Percentiles rank a stretch among this genome's conserved stretches.
Conservation (phyloP, 179 eudicot species). For the Camellia oleifera region DNA sequence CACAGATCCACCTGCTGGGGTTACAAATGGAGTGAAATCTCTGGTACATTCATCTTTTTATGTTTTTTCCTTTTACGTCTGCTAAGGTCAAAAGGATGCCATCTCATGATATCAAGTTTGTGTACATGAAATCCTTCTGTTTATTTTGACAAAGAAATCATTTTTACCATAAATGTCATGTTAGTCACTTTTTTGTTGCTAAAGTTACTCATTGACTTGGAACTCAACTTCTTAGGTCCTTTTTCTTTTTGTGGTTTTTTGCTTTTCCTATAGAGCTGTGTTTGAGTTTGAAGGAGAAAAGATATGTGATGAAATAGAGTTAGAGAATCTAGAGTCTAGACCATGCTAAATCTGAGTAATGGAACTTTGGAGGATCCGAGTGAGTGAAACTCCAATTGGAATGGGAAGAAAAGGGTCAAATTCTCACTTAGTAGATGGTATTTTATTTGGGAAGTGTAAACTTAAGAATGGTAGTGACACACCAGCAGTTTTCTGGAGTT, state of each 20-base stretch:
- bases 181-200: neutral
- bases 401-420: neutral
- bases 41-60: slow-evolving; percentile 22
- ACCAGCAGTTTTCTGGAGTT: neutral
- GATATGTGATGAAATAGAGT: neutral
- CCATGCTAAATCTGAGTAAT: neutral
- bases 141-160: neutral
- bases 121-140: neutral
- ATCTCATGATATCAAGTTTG: neutral
- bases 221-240: neutral
- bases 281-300: neutral
- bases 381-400: neutral
- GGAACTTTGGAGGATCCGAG: neutral
- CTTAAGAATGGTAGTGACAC: neutral
- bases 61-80: neutral
- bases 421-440: neutral
- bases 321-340: neutral
- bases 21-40: slow-evolving; percentile 46
- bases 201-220: too few species aligned
- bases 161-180: neutral
- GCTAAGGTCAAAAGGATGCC: slow-evolving; percentile 1
- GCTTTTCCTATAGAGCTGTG: neutral
- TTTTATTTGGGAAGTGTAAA: neutral
- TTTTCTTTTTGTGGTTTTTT: neutral
- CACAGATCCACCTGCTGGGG: slow-evolving; percentile 40